A percentile compares a stretch with the other conserved stretches of the same genome.
Conservation (phyloP, 345 rosid genomes). For the Turnera subulata region DNA sequence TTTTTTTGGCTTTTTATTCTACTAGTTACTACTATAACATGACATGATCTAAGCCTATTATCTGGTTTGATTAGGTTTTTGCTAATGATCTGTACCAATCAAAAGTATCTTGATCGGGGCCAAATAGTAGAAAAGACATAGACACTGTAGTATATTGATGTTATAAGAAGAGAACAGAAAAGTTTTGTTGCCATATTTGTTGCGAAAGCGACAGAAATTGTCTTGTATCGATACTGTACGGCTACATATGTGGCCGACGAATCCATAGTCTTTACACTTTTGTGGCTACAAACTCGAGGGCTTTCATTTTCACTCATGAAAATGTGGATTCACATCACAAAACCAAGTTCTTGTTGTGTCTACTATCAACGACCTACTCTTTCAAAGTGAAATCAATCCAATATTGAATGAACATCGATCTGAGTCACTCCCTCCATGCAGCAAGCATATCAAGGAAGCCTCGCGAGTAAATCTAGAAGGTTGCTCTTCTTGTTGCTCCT, state of each 20-base stretch:
- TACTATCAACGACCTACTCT: neutral
- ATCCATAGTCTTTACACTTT: slow-evolving; percentile 11
- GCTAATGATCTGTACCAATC: neutral
- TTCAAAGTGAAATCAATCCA: neutral
- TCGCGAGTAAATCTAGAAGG: too few relatives aligned
- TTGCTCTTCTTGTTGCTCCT: too few relatives aligned
- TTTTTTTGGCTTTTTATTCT: neutral
- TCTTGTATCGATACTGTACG: neutral
- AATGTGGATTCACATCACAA: neutral
- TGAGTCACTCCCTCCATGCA: neutral
- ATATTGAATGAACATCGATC: slow-evolving; percentile 9
- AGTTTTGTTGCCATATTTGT: slow-evolving; percentile 1
- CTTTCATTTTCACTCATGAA: slow-evolving; percentile 25
- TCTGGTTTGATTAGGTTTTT: neutral
- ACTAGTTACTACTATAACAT: neutral
- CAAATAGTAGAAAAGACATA: neutral
- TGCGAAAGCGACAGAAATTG: slow-evolving; percentile 13
- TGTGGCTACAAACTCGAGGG: slow-evolving; percentile 22
- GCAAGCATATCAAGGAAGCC: neutral
- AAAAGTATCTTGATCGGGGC: neutral
- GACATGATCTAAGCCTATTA: neutral
- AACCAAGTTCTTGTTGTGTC: neutral
- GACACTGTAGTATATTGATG: neutral
- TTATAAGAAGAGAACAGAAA: slow-evolving; percentile 9
- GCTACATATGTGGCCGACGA: slow-evolving; percentile 13